These are phyloP conservation scores for Penicillium sp. DNA, from an alignment of 2,329 filamentous ascomycete genomes.

Conservation along the genomic window DNA sequence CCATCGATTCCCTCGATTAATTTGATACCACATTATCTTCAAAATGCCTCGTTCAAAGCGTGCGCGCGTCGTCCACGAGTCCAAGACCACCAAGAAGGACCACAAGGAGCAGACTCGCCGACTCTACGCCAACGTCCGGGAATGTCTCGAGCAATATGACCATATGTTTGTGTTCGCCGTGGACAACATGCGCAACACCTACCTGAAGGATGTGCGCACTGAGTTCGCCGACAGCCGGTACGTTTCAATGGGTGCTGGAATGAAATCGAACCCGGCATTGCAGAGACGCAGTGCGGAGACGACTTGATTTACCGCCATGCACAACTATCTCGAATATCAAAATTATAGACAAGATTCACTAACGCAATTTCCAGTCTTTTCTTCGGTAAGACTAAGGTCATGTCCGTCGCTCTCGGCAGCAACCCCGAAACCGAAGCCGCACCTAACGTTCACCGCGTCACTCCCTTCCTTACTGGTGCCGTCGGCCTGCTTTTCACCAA, in stretches of 20 bases:
- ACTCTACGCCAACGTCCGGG: constrained; percentile 85
- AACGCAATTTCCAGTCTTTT: constrained; percentile 66
- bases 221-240: constrained; percentile 84
- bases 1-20: constrained; percentile 9
- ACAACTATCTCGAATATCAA: not conserved
- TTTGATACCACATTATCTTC: constrained; percentile 23
- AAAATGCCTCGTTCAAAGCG: constrained; percentile 97
- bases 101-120: constrained; percentile 84
- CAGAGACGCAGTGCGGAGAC: not conserved
- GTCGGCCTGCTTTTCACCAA: constrained; percentile 91
- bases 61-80: constrained; percentile 82
- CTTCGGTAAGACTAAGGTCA: constrained; percentile 99
- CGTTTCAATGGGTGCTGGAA: constrained; percentile 22
- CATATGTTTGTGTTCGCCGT: constrained; percentile 92
- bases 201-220: constrained; percentile 84
- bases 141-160: constrained; percentile 79
- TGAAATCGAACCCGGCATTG: not conserved
- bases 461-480: constrained; percentile 71
- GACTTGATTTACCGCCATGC: not conserved
- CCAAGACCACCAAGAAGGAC: constrained; percentile 88
- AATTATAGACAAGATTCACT: not conserved
- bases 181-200: constrained; percentile 97
- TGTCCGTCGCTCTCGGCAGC: constrained; percentile 88
- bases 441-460: constrained; percentile 71
- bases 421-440: constrained; percentile 76